These are phyloP conservation scores for Carallia brachiata DNA, from an alignment of 345 rosid species.

Conservation along the genomic window DNA sequence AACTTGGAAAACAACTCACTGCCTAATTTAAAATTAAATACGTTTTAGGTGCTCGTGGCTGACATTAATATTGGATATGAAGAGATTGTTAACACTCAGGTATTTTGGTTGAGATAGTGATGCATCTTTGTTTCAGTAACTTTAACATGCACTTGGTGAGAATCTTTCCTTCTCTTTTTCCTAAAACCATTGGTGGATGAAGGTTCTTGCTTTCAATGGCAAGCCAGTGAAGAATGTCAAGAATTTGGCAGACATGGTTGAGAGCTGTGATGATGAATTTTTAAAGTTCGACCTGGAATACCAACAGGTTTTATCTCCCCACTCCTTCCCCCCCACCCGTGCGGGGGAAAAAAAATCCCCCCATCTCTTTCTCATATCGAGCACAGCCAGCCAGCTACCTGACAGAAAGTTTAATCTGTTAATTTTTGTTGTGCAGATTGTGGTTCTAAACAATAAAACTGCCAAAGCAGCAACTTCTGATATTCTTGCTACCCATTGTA, in stretches of 20 bases:
- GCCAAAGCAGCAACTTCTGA: constrained; percentile 77
- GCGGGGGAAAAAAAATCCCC: neutral
- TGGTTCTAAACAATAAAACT: constrained; percentile 59
- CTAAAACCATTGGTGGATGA: constrained; percentile 3
- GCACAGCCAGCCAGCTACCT: no score
- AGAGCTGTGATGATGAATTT: constrained; percentile 72
- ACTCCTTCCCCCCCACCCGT: constrained; percentile 6
- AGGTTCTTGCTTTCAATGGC: constrained; percentile 88
- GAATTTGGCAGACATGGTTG: constrained; percentile 81
- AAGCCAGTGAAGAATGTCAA: constrained; percentile 80
- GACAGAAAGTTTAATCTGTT: no score
- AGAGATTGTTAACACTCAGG: constrained; percentile 94
- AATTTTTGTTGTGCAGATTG: constrained; percentile 45
- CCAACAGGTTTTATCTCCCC: constrained; percentile 56
- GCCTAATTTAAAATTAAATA: constrained; percentile 4
- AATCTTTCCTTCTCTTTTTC: constrained; percentile 5
- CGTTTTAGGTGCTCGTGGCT: constrained; percentile 80
- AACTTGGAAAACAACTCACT: neutral
- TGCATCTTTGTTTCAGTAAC: constrained; percentile 7
- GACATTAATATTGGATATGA: constrained; percentile 93
- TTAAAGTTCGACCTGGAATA: constrained; percentile 79
- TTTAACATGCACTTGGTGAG: constrained; percentile 7
- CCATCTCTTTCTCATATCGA: neutral
- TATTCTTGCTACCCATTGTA: constrained; percentile 78
- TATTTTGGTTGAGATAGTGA: neutral